Evolutionary conservation across 164 flowering plant genomes (phyloP).

Genomic region (Macadamia tetraphylla): DNA sequence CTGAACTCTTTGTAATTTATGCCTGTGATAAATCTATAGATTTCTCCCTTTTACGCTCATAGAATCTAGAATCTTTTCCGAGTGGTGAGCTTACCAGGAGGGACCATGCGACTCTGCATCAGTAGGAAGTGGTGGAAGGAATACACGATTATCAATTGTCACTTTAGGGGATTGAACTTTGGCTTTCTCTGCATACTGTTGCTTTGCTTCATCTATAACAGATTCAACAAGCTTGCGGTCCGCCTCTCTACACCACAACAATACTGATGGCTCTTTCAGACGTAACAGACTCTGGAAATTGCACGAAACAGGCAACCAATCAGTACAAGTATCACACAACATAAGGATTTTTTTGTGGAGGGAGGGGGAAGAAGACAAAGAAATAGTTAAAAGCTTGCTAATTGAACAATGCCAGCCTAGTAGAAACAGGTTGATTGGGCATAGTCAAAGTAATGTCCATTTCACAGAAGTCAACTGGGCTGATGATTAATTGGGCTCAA

Average conservation of each 20-base stretch:
- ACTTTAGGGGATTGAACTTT: slow-evolving; percentile 34
- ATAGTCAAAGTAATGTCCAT: too few species aligned
- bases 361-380: too few species aligned
- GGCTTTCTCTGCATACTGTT: slow-evolving; percentile 46
- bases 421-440: background rate
- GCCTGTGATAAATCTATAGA: too few species aligned
- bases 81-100: slow-evolving; percentile 35
- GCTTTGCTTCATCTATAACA: slow-evolving; percentile 37
- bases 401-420: background rate
- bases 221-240: slow-evolving; percentile 46
- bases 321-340: too few species aligned
- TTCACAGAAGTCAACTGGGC: too few species aligned
- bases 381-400: background rate
- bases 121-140: slow-evolving; percentile 63
- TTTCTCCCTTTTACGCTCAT: too few species aligned
- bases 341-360: too few species aligned
- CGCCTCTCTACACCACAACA: slow-evolving; percentile 58
- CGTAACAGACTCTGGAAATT: slow-evolving; percentile 41
- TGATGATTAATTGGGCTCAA: too few species aligned
- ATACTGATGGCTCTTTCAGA: slow-evolving; percentile 52
- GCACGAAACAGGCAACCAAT: too few species aligned
- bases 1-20: too few species aligned
- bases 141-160: slow-evolving; percentile 33
- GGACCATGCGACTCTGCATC: slow-evolving; percentile 32
- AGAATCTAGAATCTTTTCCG: too few species aligned